phyloP scores from a whole-genome alignment of 2,329 filamentous ascomycete species.

The Cladosporium sp. region DNA sequence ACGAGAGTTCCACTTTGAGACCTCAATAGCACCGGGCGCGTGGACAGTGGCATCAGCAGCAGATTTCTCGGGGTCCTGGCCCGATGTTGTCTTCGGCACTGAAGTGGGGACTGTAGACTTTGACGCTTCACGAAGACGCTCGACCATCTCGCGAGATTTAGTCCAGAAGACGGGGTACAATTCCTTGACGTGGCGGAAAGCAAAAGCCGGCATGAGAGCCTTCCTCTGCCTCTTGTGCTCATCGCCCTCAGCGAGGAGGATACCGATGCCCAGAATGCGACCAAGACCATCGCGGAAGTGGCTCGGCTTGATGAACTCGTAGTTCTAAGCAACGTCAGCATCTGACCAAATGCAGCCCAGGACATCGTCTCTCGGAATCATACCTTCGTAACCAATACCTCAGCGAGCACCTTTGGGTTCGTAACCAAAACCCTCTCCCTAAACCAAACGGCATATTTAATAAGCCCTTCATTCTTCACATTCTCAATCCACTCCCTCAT shows the following conservation, averaged over 20 bases:
- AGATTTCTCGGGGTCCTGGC: constrained; percentile 70
- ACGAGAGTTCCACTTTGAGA: constrained; percentile 45
- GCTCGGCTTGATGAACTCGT: constrained; percentile 46
- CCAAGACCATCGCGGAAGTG: constrained; percentile 52
- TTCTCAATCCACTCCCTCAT: constrained; percentile 49
- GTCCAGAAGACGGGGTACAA: constrained; percentile 47
- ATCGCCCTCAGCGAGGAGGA: constrained; percentile 83
- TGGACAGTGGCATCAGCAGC: constrained; percentile 63
- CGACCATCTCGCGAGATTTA: constrained; percentile 42
- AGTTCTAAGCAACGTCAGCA: not conserved
- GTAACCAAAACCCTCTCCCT: constrained; percentile 43
- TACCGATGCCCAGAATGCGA: constrained; percentile 63
- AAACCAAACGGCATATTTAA: constrained; percentile 49
- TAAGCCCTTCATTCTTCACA: constrained; percentile 53
- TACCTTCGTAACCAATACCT: constrained; percentile 45
- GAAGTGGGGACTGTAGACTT: constrained; percentile 16
- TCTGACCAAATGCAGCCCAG: too few species aligned
- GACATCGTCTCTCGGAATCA: not conserved
- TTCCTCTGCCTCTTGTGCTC: constrained; percentile 67
- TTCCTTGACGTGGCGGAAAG: constrained; percentile 49
- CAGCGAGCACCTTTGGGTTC: constrained; percentile 43
- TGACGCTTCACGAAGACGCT: constrained; percentile 32
- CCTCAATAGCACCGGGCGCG: constrained; percentile 37
- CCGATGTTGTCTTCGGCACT: not conserved
- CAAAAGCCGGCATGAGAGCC: constrained; percentile 47